These are phyloP conservation scores for Hordeum vulgare DNA, from an alignment of 176 grass and related monocot genomes.

Conservation along the genomic window DNA sequence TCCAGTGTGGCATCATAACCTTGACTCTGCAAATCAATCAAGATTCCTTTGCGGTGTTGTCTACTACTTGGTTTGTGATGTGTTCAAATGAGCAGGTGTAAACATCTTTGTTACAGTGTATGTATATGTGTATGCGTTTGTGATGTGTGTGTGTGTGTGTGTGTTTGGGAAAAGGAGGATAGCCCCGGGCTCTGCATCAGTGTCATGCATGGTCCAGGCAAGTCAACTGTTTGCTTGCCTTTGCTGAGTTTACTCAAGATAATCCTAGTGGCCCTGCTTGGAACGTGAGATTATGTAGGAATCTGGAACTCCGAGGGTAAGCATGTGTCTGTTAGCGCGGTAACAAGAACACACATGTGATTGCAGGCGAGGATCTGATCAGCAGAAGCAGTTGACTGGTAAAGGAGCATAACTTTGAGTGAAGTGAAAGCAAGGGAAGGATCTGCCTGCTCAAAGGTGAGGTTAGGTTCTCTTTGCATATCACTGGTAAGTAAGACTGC, in stretches of 20 bases:
- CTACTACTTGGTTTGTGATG: no score
- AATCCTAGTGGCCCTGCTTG: neutral
- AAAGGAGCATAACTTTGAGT: slow-evolving; percentile 25
- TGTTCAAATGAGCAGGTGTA: neutral
- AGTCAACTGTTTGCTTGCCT: neutral
- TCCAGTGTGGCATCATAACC: neutral
- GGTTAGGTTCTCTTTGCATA: neutral
- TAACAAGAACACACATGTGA: neutral
- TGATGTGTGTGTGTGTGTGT: no score
- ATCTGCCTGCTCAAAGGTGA: neutral
- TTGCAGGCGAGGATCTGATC: neutral
- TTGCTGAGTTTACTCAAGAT: neutral
- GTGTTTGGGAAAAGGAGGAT: no score
- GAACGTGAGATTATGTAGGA: neutral
- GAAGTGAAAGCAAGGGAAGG: slow-evolving; percentile 20
- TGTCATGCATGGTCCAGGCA: no score
- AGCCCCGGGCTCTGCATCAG: no score
- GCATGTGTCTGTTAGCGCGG: neutral
- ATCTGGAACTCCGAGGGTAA: neutral
- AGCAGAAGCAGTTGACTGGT: neutral
- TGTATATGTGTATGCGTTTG: no score
- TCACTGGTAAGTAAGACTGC: neutral
- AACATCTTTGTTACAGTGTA: no score
- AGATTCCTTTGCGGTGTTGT: no score
- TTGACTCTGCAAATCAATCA: neutral